Percentiles rank a stretch among this genome's conserved stretches.
Evolutionary conservation across 768 basidiomycete species (phyloP).

Genomic region (Boletellus emodensis): DNA sequence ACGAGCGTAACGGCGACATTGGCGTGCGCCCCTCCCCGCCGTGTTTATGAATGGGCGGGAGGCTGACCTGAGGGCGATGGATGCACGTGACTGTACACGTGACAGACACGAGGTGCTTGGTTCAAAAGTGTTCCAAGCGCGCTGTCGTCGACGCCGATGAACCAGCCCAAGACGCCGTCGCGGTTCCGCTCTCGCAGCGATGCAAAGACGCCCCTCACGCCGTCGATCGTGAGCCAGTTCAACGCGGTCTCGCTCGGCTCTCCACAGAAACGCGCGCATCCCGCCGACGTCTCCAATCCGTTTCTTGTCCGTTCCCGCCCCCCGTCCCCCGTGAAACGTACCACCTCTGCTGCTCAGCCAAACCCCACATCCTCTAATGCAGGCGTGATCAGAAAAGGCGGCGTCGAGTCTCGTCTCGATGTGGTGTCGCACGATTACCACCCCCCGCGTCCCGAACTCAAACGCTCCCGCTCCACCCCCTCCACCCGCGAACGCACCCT

Average conservation of each 20-base stretch:
- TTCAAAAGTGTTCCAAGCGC: constrained; percentile 1
- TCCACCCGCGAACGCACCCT: constrained; percentile 39
- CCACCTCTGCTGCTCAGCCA: too few species aligned
- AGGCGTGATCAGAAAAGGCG: constrained; percentile 72
- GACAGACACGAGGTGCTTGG: constrained; percentile 18
- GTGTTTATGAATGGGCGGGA: constrained; percentile 11
- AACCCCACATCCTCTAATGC: too few species aligned
- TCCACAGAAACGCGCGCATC: constrained; percentile 27
- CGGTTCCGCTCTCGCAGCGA: constrained; percentile 48
- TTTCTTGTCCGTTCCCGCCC: constrained; percentile 57
- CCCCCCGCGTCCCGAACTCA: constrained; percentile 57
- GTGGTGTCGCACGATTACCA: constrained; percentile 76
- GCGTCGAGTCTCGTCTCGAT: constrained; percentile 71
- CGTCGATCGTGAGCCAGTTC: constrained; percentile 39
- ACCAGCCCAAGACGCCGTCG: constrained; percentile 42
- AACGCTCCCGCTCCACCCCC: constrained; percentile 72
- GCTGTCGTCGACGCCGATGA: constrained; percentile 15
- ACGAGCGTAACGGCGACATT: constrained; percentile 19
- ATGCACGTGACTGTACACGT: constrained; percentile 16
- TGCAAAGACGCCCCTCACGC: constrained; percentile 46
- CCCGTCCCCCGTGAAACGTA: constrained; percentile 62
- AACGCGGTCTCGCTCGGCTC: constrained; percentile 35
- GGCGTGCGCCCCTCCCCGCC: neutral
- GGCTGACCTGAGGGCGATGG: constrained; percentile 15
- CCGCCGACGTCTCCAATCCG: constrained; percentile 57